Conservation (phyloP, 2,329 filamentous ascomycete genomes). For the Camillea tinctor region DNA sequence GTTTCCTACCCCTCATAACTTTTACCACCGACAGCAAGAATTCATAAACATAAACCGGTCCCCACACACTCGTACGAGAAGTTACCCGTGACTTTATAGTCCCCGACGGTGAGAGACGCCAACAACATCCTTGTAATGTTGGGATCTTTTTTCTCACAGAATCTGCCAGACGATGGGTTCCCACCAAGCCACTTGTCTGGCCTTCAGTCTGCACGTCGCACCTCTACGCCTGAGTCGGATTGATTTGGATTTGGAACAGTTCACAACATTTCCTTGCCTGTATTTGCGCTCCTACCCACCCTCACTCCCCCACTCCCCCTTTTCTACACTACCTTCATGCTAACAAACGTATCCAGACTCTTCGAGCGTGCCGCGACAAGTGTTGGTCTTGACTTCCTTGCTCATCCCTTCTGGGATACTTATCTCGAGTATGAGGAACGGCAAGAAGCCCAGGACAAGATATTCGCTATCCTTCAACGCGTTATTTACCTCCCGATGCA, state of each 20-base stretch:
- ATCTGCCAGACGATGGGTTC: slow-evolving; percentile 60
- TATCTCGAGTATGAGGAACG: slow-evolving; percentile 97
- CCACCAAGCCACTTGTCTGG: slow-evolving; percentile 38
- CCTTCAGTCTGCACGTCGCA: slow-evolving; percentile 43
- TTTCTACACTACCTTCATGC: slow-evolving; percentile 18
- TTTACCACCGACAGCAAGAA: slow-evolving; percentile 42
- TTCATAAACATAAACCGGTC: slow-evolving; percentile 29
- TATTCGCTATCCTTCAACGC: slow-evolving; percentile 79
- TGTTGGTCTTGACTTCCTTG: slow-evolving; percentile 89
- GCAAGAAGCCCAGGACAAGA: slow-evolving; percentile 76
- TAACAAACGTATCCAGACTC: slow-evolving; percentile 59
- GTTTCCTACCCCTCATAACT: slow-evolving; percentile 69
- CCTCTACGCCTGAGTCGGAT: slow-evolving; percentile 30
- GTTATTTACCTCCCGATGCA: slow-evolving; percentile 91
- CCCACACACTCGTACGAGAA: slow-evolving; percentile 24
- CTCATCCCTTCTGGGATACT: slow-evolving; percentile 98
- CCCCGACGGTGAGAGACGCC: slow-evolving; percentile 70
- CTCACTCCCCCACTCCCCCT: slow-evolving; percentile 27
- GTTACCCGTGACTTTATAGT: slow-evolving; percentile 37
- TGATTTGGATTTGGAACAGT: slow-evolving; percentile 49
- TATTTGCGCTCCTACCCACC: slow-evolving; percentile 58
- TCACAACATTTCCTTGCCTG: slow-evolving; percentile 56
- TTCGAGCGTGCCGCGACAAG: slow-evolving; percentile 85
- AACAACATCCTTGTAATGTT: slow-evolving; percentile 55
- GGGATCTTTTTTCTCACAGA: slow-evolving; percentile 63